Base-by-base conservation (phyloP, 2,329 filamentous ascomycete genomes). In the Pseudodiploospora longispora region DNA sequence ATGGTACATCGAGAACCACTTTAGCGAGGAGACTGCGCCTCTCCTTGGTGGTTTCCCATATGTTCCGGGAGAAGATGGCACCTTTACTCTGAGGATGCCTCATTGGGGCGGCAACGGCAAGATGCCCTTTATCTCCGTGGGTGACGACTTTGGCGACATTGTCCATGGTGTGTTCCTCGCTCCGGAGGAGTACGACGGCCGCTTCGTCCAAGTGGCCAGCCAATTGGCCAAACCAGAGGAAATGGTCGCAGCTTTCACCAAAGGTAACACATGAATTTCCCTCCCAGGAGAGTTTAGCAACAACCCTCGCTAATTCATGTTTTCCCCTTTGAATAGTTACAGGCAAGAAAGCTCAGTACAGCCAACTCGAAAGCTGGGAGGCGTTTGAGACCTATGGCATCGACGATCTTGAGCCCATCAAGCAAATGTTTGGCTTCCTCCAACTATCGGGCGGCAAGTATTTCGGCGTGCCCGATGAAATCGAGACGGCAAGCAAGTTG, bases 1-100 rank as follows among this genome's bases (percentile, higher is more conserved):
- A 2, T 71, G 65, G 66, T 72, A 66, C 47, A 52, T 68, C 40
- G 68, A 71, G 42, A 67, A 69, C 43, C 66, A 68, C 48, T 54
- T 67, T 1, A 38, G 50, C 6, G 49, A 57, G 10, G 60, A 68
- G 10, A 27, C 64, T 1, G 61, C 62, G 1, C 55, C 58, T 2
- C 19, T 63, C 0, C 55, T 69, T 28, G 68, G 69, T 5, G 69
- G 69, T 1, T 70, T 70, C 34, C 68, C 68, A 0, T 59, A 55
- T 27, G 38, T 46, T 1, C 44, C 59, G 1, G 61, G 68, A 27
- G 55, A 57, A 0, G 65, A 69, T 10, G 65, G 60, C 4, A 58
- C 55, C 27, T 45, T 67, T 3, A 67, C 66, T 2, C 59, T 69
- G 36, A 45, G 48, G 3, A 44, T 55, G 2, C 68, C 69, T 2